Conservation (phyloP, 805 yeast genomes). For the Candida nanaspora region DNA sequence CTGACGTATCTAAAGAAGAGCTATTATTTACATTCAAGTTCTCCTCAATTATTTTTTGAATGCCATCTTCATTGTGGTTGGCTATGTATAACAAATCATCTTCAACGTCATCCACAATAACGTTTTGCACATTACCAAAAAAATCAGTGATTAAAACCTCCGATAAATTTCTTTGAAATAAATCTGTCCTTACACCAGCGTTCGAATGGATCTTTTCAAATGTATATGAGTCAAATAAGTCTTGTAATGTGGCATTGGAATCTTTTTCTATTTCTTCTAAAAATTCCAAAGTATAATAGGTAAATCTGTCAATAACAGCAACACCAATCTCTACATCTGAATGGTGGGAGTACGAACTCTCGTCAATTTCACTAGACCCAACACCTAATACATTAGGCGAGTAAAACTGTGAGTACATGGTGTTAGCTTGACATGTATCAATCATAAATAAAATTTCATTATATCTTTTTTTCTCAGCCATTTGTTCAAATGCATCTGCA, state of each 20-base stretch:
- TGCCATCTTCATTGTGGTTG: constrained; percentile 26
- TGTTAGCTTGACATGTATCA: constrained; percentile 98
- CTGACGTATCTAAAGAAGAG: no score
- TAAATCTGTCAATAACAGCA: constrained; percentile 94
- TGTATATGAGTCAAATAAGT: constrained; percentile 77
- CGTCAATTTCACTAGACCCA: constrained; percentile 83
- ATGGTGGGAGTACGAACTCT: constrained; percentile 91
- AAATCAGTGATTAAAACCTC: constrained; percentile 84
- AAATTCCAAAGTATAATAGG: constrained; percentile 84
- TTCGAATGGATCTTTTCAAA: constrained; percentile 82
- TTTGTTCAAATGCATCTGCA: constrained; percentile 95
- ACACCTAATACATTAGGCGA: constrained; percentile 90
- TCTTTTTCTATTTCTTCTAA: constrained; percentile 72
- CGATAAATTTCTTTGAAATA: constrained; percentile 56
- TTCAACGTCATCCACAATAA: constrained; percentile 49
- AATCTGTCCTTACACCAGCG: constrained; percentile 87
- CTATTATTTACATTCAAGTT: no score
- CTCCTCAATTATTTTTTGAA: no score
- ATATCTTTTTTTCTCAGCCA: constrained; percentile 93
- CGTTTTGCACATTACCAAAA: constrained; percentile 86
- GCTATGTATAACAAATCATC: constrained; percentile 35
- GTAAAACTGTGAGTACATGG: constrained; percentile 89
- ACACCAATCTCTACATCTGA: constrained; percentile 95
- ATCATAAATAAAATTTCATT: constrained; percentile 96
- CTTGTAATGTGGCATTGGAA: constrained; percentile 70